Evolutionary conservation across 2,329 filamentous ascomycete species (phyloP), one percentile per base, ranked within the genome.

Genomic region (Microdochium trichocladiopsis): DNA sequence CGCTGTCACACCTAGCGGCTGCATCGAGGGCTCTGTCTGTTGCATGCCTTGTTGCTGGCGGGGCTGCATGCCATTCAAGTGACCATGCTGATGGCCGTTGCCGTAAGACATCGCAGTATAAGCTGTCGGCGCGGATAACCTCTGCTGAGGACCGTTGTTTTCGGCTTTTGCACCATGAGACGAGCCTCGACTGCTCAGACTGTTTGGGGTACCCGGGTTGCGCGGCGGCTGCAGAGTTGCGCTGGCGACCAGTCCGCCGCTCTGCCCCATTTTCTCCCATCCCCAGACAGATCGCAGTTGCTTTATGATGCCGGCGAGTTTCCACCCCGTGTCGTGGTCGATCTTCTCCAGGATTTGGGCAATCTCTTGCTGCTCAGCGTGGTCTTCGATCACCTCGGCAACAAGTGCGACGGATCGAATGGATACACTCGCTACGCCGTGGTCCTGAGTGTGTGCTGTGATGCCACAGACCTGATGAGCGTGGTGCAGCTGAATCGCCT

Each of bases 381-480:
- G 76, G 50, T 83, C 77, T 0, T 79, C 82, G 3, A 97, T 74
- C 50, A 85, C 85, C 60, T 88, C 83, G 6, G 87, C 87, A 2
- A 89, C 89, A 52, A 94, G 86, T 37, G 86, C 84, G 6, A 96
- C 76, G 31, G 87, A 90, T 10, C 88, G 86, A 37, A 94, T 82
- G 2, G 89, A 89, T 10, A 95, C 84, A 49, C 83, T 87, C 10
- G 87, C 84, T 28, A 96, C 83, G 25, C 88, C 89, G 24, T 82
- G 78, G 64, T 95, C 90, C 61, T 91, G 88, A 50, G 87, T 84
- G 64, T 95, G 90, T 2, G 90, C 88, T 23, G 89, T 84, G 56
- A 97, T 95, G 14, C 93, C 93, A 64, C 92, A 96, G 23, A 95
- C 86, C 64, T 92, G 86, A 58, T 88, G 86, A 0, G 90, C 87